Evolutionary conservation across 164 flowering plant genomes (phyloP).

Genomic region (Vitis cinerea): DNA sequence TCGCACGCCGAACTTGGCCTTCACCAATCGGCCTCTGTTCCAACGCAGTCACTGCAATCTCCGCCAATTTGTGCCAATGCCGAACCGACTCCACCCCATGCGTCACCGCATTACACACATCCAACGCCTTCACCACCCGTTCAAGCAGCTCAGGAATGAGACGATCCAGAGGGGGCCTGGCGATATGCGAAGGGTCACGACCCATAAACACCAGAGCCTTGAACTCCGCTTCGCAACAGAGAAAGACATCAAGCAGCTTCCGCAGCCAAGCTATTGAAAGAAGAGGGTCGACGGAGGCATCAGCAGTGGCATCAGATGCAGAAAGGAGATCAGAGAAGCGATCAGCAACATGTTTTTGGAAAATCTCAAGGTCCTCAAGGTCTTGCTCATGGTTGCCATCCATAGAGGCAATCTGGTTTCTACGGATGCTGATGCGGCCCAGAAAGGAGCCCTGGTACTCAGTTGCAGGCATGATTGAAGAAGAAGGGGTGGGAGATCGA

Average conservation of each 20-base stretch:
- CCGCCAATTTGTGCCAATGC: constrained; percentile 54
- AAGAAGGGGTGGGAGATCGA: constrained; percentile 3
- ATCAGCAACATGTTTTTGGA: constrained; percentile 63
- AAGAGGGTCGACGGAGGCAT: constrained; percentile 18
- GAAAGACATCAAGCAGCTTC: constrained; percentile 61
- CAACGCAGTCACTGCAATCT: constrained; percentile 50
- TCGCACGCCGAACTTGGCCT: constrained; percentile 66
- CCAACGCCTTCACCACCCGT: constrained; percentile 61
- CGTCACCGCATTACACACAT: constrained; percentile 60
- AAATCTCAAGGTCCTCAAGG: constrained; percentile 62
- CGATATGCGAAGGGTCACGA: constrained; percentile 54
- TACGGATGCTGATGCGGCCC: constrained; percentile 79
- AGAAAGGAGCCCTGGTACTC: constrained; percentile 63
- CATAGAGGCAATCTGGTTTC: constrained; percentile 67
- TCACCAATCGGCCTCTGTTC: constrained; percentile 51
- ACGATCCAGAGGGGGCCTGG: constrained; percentile 64
- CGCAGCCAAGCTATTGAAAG: constrained; percentile 73
- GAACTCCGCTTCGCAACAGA: constrained; percentile 81
- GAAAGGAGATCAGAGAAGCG: constrained; percentile 51
- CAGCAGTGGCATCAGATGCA: constrained; percentile 5
- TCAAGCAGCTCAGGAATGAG: constrained; percentile 64
- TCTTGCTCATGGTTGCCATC: constrained; percentile 65
- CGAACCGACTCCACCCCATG: constrained; percentile 58
- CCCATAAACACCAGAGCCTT: constrained; percentile 59
- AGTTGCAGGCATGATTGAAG: constrained; percentile 51